A percentile compares a stretch with the other conserved stretches of the same genome.
phyloP scores from a whole-genome alignment of 768 basidiomycete species.

The Lactarius indigo region DNA sequence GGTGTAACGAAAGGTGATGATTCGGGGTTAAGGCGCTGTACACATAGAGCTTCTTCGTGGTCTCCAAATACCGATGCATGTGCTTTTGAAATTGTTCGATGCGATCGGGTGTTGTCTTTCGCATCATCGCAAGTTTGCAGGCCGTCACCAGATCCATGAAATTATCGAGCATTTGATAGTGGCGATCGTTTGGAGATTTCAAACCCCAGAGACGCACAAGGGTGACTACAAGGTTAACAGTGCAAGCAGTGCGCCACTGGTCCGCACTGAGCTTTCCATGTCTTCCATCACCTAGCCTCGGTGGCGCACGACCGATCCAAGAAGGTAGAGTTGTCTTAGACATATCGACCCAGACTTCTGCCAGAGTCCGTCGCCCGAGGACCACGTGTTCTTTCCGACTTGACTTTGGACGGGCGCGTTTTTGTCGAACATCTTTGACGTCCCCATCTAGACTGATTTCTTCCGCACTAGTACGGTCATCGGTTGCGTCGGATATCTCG shows the following conservation, averaged over 20 bases:
- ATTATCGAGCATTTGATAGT: constrained; percentile 12
- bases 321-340: constrained; percentile 25
- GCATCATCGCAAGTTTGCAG: constrained; percentile 31
- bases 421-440: too few relatives aligned
- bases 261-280: constrained; percentile 30
- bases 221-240: constrained; percentile 26
- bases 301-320: constrained; percentile 27
- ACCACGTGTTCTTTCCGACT: not conserved
- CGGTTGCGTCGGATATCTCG: too few relatives aligned
- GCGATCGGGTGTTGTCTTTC: constrained; percentile 25
- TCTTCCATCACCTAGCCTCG: constrained; percentile 19
- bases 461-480: too few relatives aligned
- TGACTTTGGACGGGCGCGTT: too few relatives aligned
- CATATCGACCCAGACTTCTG: constrained; percentile 25
- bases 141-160: constrained; percentile 37
- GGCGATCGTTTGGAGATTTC: not conserved
- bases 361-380: not conserved
- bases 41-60: constrained; percentile 33
- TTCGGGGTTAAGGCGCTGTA: constrained; percentile 32
- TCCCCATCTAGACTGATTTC: too few relatives aligned
- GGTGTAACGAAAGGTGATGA: constrained; percentile 42
- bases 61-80: constrained; percentile 34
- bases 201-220: constrained; percentile 29
- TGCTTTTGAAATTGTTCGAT: constrained; percentile 31
- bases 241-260: constrained; percentile 26